A percentile compares a stretch with the other conserved stretches of the same genome.
Evolutionary conservation across 2,329 filamentous ascomycete species (phyloP).

Genomic region (Beauveria varroae): DNA sequence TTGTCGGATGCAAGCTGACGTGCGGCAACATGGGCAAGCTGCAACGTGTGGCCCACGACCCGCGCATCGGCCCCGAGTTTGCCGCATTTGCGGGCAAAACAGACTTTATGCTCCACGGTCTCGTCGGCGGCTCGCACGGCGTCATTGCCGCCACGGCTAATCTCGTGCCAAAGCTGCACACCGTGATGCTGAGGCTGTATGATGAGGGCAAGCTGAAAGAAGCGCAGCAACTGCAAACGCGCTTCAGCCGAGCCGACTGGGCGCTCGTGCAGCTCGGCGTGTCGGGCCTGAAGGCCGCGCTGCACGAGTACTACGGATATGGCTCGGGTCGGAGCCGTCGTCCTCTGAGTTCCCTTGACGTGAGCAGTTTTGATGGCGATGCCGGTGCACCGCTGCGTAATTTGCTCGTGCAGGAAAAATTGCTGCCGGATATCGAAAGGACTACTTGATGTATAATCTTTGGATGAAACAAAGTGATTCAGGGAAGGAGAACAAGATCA

Average conservation of each 20-base stretch:
- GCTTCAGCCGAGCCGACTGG: slow-evolving; percentile 22
- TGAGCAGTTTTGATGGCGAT: slow-evolving; percentile 17
- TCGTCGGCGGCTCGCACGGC: slow-evolving; percentile 30
- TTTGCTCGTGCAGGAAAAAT: slow-evolving; percentile 18
- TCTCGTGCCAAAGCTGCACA: slow-evolving; percentile 30
- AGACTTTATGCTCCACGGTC: slow-evolving; percentile 34
- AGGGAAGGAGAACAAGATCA: no score
- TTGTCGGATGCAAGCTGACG: slow-evolving; percentile 58
- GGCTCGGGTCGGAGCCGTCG: slow-evolving; percentile 19
- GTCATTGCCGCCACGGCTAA: slow-evolving; percentile 35
- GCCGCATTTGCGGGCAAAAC: slow-evolving; percentile 31
- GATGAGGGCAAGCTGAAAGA: slow-evolving; percentile 25
- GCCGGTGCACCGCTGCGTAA: slow-evolving; percentile 14
- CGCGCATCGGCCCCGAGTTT: slow-evolving; percentile 22
- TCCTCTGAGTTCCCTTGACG: slow-evolving; percentile 18
- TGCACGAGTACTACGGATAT: slow-evolving; percentile 17
- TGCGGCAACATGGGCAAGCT: slow-evolving; percentile 61
- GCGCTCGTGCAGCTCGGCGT: slow-evolving; percentile 22
- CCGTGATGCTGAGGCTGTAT: slow-evolving; percentile 27
- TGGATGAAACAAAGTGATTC: no score
- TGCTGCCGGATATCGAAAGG: slow-evolving; percentile 11
- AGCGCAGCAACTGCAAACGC: slow-evolving; percentile 29
- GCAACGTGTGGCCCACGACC: slow-evolving; percentile 37
- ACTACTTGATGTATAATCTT: not conserved
- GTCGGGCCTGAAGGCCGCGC: slow-evolving; percentile 21